These are phyloP conservation scores for Nematodospora valgi DNA, from an alignment of 805 yeast genomes.

Conservation along the genomic window DNA sequence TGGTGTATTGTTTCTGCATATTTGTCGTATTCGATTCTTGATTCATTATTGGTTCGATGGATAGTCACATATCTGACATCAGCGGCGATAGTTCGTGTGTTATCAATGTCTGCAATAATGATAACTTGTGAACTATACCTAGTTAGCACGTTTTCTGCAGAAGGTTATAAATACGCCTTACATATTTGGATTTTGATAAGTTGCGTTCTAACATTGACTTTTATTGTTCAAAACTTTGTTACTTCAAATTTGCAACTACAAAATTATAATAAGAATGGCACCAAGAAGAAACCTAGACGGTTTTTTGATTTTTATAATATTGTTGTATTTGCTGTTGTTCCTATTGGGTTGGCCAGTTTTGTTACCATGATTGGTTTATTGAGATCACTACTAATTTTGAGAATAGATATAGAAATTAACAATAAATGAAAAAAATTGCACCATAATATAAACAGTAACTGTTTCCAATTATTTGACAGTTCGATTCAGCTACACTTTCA, in stretches of 20 bases:
- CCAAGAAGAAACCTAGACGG: conserved; percentile 35
- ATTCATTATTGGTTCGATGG: conserved; percentile 91
- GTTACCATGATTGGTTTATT: conserved; percentile 84
- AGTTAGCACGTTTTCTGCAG: conserved; percentile 60
- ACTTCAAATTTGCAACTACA: conserved; percentile 67
- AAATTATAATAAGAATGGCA: conserved; percentile 1
- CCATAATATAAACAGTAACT: too few relatives aligned
- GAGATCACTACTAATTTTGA: conserved; percentile 68
- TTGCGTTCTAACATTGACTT: conserved; percentile 74
- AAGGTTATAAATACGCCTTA: conserved; percentile 66
- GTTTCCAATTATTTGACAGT: too few relatives aligned
- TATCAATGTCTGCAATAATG: conserved; percentile 74
- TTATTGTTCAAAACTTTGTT: conserved; percentile 82
- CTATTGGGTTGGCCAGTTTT: conserved; percentile 92
- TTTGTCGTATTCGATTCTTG: conserved; percentile 77
- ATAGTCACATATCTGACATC: conserved; percentile 83
- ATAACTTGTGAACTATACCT: conserved; percentile 68
- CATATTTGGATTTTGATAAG: conserved; percentile 93
- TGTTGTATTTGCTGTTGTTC: conserved; percentile 96
- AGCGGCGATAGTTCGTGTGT: conserved; percentile 84
- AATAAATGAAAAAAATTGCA: conserved; percentile 1
- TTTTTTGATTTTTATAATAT: conserved; percentile 85
- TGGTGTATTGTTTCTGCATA: conserved; percentile 93
- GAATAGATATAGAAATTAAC: conserved; percentile 52
- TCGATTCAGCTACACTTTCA: too few relatives aligned